A percentile compares a stretch with the other conserved stretches of the same genome.
These are phyloP conservation scores for Hirsutella minnesotensis DNA, from an alignment of 2,329 filamentous ascomycete genomes.

Conservation along the genomic window DNA sequence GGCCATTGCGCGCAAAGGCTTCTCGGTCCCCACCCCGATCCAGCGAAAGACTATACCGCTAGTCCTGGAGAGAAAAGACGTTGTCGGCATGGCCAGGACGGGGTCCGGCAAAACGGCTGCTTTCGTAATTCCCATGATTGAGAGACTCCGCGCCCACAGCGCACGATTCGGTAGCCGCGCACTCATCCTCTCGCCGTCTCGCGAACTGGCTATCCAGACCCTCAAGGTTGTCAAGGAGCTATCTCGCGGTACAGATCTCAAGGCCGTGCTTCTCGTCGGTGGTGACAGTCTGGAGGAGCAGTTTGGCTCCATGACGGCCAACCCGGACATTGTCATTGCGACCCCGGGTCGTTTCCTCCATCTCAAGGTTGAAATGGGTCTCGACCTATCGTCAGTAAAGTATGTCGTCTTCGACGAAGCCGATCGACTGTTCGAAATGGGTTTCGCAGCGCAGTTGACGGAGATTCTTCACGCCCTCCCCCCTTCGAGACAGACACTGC, in stretches of 20 bases:
- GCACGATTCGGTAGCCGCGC: conserved; percentile 76
- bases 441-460: conserved; percentile 82
- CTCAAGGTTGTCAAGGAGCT: conserved; percentile 95
- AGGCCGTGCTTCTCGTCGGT: conserved; percentile 81
- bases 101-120: conserved; percentile 97
- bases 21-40: conserved; percentile 91
- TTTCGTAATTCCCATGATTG: conserved; percentile 97
- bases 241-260: conserved; percentile 78
- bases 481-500: conserved; percentile 69
- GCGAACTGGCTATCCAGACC: conserved; percentile 90
- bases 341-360: conserved; percentile 94
- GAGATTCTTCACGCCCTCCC: conserved; percentile 90
- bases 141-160: conserved; percentile 81
- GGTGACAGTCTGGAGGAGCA: conserved; percentile 95
- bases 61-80: conserved; percentile 79
- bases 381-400: conserved; percentile 80
- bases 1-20: conserved; percentile 87
- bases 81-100: conserved; percentile 99
- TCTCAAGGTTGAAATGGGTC: conserved; percentile 88
- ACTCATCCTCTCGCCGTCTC: conserved; percentile 80
- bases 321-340: conserved; percentile 94
- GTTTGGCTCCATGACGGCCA: conserved; percentile 82
- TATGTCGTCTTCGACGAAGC: conserved; percentile 98
- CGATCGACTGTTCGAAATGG: conserved; percentile 96
- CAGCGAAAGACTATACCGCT: conserved; percentile 94